Evolutionary conservation across 2,329 filamentous ascomycete genomes (phyloP), one percentile per base, ranked within the genome.

Genomic region (Tricladium varicosporioides): DNA sequence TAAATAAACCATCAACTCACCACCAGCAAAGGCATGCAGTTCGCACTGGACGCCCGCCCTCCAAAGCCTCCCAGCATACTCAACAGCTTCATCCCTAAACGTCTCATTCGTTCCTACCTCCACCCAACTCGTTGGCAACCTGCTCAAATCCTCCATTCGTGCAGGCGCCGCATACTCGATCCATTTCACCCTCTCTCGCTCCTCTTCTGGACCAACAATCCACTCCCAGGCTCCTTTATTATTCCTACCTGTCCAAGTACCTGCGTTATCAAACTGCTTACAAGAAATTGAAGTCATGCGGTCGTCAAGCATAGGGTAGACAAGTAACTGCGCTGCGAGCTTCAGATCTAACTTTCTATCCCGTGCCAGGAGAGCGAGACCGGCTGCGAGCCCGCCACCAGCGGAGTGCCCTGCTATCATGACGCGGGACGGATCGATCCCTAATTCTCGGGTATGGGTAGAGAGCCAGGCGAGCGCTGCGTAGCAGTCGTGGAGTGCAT

Each of bases 301-400:
- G 58, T 76, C 72, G 57, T 76, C 73, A 14, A 76, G 62, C 74
- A 76, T 75, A 8, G 74, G 72, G 48, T 70, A 73, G n/a, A 74
- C 61, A 0, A 77, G 67, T 15, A 74, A 70, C 32, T 75, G 70
- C 27, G 71, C 73, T 5, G 70, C 67, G 3, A 76, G 57, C 15
- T 65, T 66, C 1, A 71, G 73, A 1, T 70, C 63, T 11, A 40
- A 10, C 16, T 61, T 65, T n/a, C 62, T 63, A 60, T 76, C 73
- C n/a, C 71, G 67, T 2, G 65, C 66, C 74, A 83, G 78, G 32
- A 85, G 69, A 1, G 79, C 75, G 60, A 80, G 72, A 4, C 76
- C 79, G 1, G 80, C 79, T 0, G 81, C 81, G 13, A 86, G 70
- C 52, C 82, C 80, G 2, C 80, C 82, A 1, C 81, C 82, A 1